Conservation (phyloP, 106 monocot species). For the Allium cepa region DNA sequence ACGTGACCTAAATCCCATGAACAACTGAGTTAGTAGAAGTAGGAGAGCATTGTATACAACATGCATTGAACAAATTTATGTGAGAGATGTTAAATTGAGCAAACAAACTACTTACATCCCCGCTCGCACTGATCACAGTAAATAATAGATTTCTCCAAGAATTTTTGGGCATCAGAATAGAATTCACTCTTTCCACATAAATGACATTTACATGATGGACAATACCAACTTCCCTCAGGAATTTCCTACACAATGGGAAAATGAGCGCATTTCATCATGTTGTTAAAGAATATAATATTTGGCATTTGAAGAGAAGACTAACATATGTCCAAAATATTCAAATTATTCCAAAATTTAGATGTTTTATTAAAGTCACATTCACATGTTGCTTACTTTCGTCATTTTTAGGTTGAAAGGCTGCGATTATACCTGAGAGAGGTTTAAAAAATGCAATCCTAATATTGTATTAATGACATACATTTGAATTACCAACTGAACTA, state of each 20-base stretch:
- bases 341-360: too few relatives aligned
- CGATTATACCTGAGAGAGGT: too few relatives aligned
- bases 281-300: too few relatives aligned
- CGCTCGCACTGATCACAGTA: slow-evolving; percentile 55
- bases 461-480: too few relatives aligned
- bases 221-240: slow-evolving; percentile 66
- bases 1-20: slow-evolving; percentile 32
- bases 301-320: neutral
- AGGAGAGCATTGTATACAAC: neutral
- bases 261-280: neutral
- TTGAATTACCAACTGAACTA: too few relatives aligned
- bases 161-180: slow-evolving; percentile 23
- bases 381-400: too few relatives aligned
- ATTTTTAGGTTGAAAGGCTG: too few relatives aligned
- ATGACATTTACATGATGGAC: slow-evolving; percentile 56
- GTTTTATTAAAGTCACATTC: too few relatives aligned
- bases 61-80: neutral
- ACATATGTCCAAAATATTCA: neutral
- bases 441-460: too few relatives aligned
- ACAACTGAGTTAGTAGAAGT: neutral
- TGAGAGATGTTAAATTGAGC: neutral
- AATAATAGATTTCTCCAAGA: slow-evolving; percentile 41
- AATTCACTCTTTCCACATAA: slow-evolving; percentile 56
- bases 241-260: slow-evolving; percentile 25
- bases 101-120: slow-evolving; percentile 1